Evolutionary conservation across 495 filamentous ascomycete genomes (phyloP), one percentile per base, ranked within the genome.

Genomic region (Neurospora sp.): DNA sequence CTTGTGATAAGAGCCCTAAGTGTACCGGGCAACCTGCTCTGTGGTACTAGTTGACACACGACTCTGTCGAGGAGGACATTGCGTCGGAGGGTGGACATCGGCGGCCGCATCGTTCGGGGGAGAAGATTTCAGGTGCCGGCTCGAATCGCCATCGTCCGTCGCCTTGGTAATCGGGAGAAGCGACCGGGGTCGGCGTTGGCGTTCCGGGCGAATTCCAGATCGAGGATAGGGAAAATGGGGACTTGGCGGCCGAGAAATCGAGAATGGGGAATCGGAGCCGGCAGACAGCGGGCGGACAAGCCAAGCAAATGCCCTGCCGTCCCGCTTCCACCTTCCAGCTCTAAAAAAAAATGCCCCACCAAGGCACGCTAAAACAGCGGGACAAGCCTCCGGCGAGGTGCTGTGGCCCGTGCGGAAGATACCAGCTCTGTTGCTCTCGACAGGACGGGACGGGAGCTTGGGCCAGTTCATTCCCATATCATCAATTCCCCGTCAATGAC

Each of bases 111-210:
- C 31, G 69, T 20, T 73, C 71, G 72, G 53, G 53, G 53, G 22
- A 61, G 11, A 61, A 61, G 53, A 61, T 61, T 76, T 77, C 74
- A 78, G 48, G 73, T 69, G 71, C 76, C 76, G 75, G 77, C 73
- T 71, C 73, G 74, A 76, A 76, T 75, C 76, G 78, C 77, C 78
- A 80, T 80, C 71, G 75, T 73, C 73, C 73, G 38, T 68, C 73
- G 31, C 61, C 48, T 73, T 20, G 61, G 39, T 69, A 61, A 61
- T 61, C 53, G 22, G 12, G 53, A 31, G 22, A 61, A 61, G 53
- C 53, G 53, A 61, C 53, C 53, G 53, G 53, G 53, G 53, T 61
- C 53, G 53, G 53, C 53, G 53, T 61, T 61, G 53, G 53, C 53
- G 53, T 31, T 61, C 53, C 53, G 53, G 53, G 53, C 53, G 53